Percentiles rank a stretch among this genome's conserved stretches.
Conservation (phyloP, 257 asterid genomes). For the Solanum dulcamara region DNA sequence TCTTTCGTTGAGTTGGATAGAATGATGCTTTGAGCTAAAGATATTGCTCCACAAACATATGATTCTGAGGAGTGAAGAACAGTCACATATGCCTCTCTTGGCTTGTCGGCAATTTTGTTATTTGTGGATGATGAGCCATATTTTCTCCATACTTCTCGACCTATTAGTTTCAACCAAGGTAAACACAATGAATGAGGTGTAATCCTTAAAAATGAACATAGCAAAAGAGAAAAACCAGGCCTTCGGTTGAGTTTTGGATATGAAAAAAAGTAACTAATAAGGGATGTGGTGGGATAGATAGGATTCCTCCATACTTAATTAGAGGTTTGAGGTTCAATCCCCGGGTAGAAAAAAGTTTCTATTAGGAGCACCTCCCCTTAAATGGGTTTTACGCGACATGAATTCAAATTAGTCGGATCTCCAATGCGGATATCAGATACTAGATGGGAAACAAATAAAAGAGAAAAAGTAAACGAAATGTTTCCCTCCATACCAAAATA, state of each 20-base stretch:
- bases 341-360: too few species aligned
- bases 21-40: constrained; percentile 29
- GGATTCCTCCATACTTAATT: background rate
- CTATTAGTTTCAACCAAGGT: constrained; percentile 1
- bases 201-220: background rate
- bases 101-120: background rate
- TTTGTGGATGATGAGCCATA: background rate
- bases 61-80: constrained; percentile 33
- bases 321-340: background rate
- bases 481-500: background rate
- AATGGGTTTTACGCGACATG: background rate
- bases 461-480: background rate
- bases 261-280: background rate
- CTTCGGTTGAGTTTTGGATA: background rate
- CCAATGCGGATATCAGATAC: background rate
- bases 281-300: background rate
- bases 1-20: constrained; percentile 24
- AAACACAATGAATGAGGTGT: background rate
- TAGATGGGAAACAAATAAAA: background rate
- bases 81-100: constrained; percentile 30
- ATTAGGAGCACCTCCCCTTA: background rate
- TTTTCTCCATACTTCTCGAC: constrained; percentile 4
- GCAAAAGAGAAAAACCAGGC: background rate
- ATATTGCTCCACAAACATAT: constrained; percentile 35
- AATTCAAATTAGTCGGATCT: background rate